A percentile compares a stretch with the other conserved stretches of the same genome.
Evolutionary conservation across 1,284 basidiomycete genomes (phyloP).

Genomic region (Ceratobasidium theobromae): DNA sequence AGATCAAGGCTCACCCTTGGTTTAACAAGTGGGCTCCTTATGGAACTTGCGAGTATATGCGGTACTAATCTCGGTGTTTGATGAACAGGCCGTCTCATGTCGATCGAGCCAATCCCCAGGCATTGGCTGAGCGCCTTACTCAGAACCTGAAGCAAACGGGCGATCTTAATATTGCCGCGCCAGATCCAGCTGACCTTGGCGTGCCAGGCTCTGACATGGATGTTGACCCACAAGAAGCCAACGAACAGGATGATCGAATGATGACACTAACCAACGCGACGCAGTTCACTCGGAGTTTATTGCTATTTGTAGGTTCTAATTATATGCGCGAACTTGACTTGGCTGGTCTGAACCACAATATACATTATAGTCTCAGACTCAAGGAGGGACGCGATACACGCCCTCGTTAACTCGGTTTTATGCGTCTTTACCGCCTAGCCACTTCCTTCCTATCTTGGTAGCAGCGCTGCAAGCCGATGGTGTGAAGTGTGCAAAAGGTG

Average conservation of each 20-base stretch:
- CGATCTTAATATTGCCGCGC: slow-evolving; percentile 34
- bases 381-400: slow-evolving; percentile 35
- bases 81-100: slow-evolving; percentile 33
- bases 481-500: slow-evolving; percentile 31
- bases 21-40: slow-evolving; percentile 43
- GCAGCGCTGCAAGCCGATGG: slow-evolving; percentile 19
- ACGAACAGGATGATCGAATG: slow-evolving; percentile 33
- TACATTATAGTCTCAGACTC: slow-evolving; percentile 34
- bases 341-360: neutral
- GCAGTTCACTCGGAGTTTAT: slow-evolving; percentile 34
- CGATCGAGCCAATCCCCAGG: slow-evolving; percentile 30
- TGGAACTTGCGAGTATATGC: neutral
- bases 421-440: slow-evolving; percentile 10
- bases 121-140: slow-evolving; percentile 34
- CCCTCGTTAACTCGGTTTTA: slow-evolving; percentile 37
- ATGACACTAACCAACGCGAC: slow-evolving; percentile 33
- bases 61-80: neutral
- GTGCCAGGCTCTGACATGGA: slow-evolving; percentile 10
- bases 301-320: slow-evolving; percentile 35
- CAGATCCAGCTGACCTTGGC: slow-evolving; percentile 14
- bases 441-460: slow-evolving; percentile 22
- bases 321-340: neutral
- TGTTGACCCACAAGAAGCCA: slow-evolving; percentile 4
- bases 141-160: slow-evolving; percentile 28
- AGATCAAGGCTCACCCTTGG: slow-evolving; percentile 79